Conservation (phyloP, 2,329 filamentous ascomycete genomes). For the Pseudogymnoascus sp. region DNA sequence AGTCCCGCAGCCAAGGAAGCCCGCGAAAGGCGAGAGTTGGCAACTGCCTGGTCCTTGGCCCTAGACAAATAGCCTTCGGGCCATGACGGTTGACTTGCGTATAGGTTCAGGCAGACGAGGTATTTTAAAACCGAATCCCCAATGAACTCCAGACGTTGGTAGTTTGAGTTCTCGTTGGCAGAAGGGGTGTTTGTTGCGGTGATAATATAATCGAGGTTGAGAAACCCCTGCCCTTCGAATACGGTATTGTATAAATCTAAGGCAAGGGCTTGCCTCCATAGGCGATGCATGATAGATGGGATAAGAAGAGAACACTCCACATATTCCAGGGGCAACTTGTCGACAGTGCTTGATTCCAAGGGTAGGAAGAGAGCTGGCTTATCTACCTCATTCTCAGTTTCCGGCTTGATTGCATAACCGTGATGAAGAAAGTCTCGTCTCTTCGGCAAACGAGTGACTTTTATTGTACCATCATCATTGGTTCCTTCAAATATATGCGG, state of each 20-base stretch:
- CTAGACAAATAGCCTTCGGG: slow-evolving; percentile 70
- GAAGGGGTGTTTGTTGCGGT: slow-evolving; percentile 64
- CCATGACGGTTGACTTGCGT: slow-evolving; percentile 51
- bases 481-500: background rate
- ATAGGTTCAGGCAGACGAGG: slow-evolving; percentile 58
- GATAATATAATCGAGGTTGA: slow-evolving; percentile 48
- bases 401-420: background rate
- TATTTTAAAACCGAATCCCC: slow-evolving; percentile 81
- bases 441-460: slow-evolving; percentile 39
- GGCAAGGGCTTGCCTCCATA: slow-evolving; percentile 60
- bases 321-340: slow-evolving; percentile 22
- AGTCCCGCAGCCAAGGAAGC: slow-evolving; percentile 58
- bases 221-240: slow-evolving; percentile 46
- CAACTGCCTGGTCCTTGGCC: slow-evolving; percentile 62
- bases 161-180: slow-evolving; percentile 56
- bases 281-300: slow-evolving; percentile 64
- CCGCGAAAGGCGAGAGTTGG: slow-evolving; percentile 64
- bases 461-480: background rate
- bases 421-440: slow-evolving; percentile 53
- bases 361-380: background rate
- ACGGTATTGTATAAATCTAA: slow-evolving; percentile 49
- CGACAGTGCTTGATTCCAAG: background rate
- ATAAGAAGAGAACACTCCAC: slow-evolving; percentile 54
- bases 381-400: background rate
- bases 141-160: slow-evolving; percentile 79